Evolutionary conservation across 352 stramenopile genomes (phyloP), one percentile per base, ranked within the genome.

Genomic region (Pythium plurisporium): DNA sequence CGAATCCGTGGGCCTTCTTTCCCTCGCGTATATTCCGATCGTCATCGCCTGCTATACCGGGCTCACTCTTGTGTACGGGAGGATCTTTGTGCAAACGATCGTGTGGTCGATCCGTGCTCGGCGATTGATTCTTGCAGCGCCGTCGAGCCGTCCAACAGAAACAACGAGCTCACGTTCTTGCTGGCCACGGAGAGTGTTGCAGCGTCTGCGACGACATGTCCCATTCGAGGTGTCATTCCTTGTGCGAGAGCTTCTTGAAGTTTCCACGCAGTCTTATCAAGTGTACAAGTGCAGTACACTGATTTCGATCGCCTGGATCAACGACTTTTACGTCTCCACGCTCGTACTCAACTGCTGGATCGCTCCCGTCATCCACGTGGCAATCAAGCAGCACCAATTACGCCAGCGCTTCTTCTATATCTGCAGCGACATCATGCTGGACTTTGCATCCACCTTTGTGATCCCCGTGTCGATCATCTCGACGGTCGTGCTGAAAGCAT

Each of bases 321-420:
- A 68, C 48, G 20, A 57, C 11, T 55, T 63, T 59, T 52, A 59
- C 58, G 55, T 64, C 12, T 29, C 6, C 11, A 40, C 23, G 27
- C 22, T 69, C 17, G 38, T 20, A 0, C 4, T 47, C 48, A 69
- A 69, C 38, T 69, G 62, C 55, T 69, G 62, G 62, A n/a, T 50
- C 36, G 26, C 62, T 12, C 62, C 62, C 15, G 1, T 64, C 8
- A 61, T 69, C 30, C 51, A 64, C 49, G 4, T 49, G 12, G 23
- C 20, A 0, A 36, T 40, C 2, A 23, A 12, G 30, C 38, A 38
- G 41, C 2, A 43, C 5, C 42, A 19, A 3, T 26, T 38, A n/a
- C 23, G 55, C 27, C 62, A 62, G 31, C 55, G 62, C 6, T 69
- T 69, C 37, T 30, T 55, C 12, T 64, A 62, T 19, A n/a, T 69